phyloP scores from a whole-genome alignment of 2,329 filamentous ascomycete genomes.

The Colletotrichum spaethianum region DNA sequence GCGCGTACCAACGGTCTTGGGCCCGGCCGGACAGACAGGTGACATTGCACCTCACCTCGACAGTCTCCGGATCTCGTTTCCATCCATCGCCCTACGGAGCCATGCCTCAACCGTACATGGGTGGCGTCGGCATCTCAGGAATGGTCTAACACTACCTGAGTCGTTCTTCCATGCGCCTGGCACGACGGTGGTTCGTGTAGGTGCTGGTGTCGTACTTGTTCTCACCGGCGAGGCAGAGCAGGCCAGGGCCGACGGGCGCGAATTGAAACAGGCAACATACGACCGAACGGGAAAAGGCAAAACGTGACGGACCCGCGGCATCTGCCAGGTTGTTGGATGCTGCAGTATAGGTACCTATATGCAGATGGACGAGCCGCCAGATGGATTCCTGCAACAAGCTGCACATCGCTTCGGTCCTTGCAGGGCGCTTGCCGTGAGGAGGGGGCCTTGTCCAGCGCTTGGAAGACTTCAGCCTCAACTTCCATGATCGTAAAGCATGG shows the following conservation, averaged over 20 bases:
- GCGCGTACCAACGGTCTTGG: not conserved
- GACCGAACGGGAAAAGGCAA: not conserved
- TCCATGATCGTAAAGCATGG: not conserved
- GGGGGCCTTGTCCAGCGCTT: slow-evolving; percentile 14
- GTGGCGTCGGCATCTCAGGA: slow-evolving; percentile 10
- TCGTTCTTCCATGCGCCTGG: not conserved
- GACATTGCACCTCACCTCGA: slow-evolving; percentile 1
- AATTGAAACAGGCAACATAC: slow-evolving; percentile 22
- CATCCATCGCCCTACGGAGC: not conserved
- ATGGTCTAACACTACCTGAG: not conserved
- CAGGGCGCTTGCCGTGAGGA: slow-evolving; percentile 21
- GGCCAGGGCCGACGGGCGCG: not conserved
- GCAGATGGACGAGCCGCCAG: slow-evolving; percentile 16
- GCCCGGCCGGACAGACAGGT: slow-evolving; percentile 13
- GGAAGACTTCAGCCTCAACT: slow-evolving; percentile 23
- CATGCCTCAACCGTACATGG: not conserved
- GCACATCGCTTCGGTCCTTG: slow-evolving; percentile 26
- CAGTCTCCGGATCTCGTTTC: slow-evolving; percentile 1
- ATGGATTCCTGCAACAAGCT: slow-evolving; percentile 22
- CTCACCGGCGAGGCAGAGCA: not conserved
- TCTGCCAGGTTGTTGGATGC: not conserved
- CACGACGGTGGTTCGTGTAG: slow-evolving; percentile 22
- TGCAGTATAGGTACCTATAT: not conserved
- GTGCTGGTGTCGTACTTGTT: not conserved
- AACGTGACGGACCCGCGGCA: not conserved